phyloP scores from a whole-genome alignment of 352 stramenopile genomes.

The Phytophthora fragariaefolia region DNA sequence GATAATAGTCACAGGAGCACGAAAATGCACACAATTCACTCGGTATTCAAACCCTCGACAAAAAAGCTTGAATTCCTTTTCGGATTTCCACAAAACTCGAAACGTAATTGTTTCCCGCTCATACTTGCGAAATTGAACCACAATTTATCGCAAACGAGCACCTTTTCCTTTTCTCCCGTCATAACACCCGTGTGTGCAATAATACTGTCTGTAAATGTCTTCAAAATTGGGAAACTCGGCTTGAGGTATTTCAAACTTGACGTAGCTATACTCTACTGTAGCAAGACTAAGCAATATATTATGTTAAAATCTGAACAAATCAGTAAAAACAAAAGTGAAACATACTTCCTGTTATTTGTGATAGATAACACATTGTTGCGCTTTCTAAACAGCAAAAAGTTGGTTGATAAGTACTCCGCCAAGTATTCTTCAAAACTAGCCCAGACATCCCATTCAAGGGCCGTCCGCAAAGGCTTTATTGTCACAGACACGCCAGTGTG shows the following conservation, averaged over 20 bases:
- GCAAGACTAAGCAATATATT: background rate
- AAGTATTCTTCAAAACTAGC: slow-evolving; percentile 9
- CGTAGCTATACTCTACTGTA: background rate
- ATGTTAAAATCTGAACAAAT: background rate
- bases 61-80: slow-evolving; percentile 1
- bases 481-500: background rate
- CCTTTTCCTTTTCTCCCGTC: slow-evolving; percentile 6
- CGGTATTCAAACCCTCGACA: slow-evolving; percentile 3
- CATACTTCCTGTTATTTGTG: slow-evolving; percentile 8
- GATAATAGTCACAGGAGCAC: slow-evolving; percentile 7
- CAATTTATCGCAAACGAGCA: too few species aligned
- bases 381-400: slow-evolving; percentile 6
- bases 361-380: slow-evolving; percentile 3
- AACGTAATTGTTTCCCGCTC: background rate
- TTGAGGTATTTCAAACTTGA: slow-evolving; percentile 4
- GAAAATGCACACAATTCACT: background rate
- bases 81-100: slow-evolving; percentile 1
- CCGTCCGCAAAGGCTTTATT: background rate
- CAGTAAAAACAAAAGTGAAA: background rate
- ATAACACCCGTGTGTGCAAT: slow-evolving; percentile 10
- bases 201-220: slow-evolving; percentile 11
- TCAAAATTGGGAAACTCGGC: background rate
- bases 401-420: background rate
- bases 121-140: background rate
- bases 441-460: background rate